These are phyloP conservation scores for Xylaria digitata DNA, from an alignment of 2,329 filamentous ascomycete species.

Conservation along the genomic window DNA sequence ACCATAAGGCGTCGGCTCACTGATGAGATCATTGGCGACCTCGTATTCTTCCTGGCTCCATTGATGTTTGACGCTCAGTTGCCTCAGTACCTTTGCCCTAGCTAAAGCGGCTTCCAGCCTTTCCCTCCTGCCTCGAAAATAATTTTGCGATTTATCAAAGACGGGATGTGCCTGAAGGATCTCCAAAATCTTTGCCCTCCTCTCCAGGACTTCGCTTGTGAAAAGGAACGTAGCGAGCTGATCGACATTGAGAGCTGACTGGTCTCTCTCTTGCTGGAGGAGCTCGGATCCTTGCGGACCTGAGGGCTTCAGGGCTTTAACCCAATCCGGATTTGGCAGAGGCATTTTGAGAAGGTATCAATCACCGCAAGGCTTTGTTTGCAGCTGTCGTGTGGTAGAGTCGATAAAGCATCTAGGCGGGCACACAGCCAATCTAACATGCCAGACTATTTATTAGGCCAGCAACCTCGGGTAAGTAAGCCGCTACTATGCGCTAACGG, in stretches of 20 bases:
- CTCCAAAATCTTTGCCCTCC: constrained; percentile 9
- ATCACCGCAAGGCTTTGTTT: neutral
- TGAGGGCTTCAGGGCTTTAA: constrained; percentile 14
- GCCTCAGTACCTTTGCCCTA: constrained; percentile 8
- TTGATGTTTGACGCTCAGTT: constrained; percentile 7
- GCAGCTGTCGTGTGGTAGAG: neutral
- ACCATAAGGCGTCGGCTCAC: constrained; percentile 12
- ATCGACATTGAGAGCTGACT: constrained; percentile 15
- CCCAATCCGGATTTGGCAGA: constrained; percentile 16
- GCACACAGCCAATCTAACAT: neutral
- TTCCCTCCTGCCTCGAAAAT: constrained; percentile 9
- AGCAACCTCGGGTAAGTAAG: neutral
- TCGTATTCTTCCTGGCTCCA: constrained; percentile 12
- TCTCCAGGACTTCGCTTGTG: constrained; percentile 4
- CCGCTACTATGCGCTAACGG: neutral
- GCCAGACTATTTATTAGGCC: neutral
- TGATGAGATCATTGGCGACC: constrained; percentile 11
- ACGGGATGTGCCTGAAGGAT: constrained; percentile 3
- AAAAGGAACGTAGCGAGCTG: constrained; percentile 9
- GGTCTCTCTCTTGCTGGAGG: constrained; percentile 6
- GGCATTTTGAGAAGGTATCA: neutral
- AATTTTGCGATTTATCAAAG: constrained; percentile 16
- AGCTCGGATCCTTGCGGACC: constrained; percentile 17
- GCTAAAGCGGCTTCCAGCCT: constrained; percentile 14
- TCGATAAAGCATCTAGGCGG: neutral